Evolutionary conservation across 768 basidiomycete species (phyloP), one percentile per base, ranked within the genome.

Genomic region (Russula olivacea): DNA sequence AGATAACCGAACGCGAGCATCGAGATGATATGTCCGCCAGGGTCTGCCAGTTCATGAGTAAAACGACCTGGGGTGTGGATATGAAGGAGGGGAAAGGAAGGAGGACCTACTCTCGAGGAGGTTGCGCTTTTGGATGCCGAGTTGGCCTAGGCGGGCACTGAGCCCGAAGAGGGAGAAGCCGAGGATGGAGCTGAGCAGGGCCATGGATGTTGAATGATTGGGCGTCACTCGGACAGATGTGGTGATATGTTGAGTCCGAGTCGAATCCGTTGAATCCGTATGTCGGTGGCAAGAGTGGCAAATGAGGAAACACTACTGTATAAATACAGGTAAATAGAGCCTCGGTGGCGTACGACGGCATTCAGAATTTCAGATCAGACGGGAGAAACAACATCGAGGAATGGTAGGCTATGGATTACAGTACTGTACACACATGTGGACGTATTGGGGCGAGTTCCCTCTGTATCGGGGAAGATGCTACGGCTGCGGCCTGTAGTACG

Each of bases 91-190:
- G 4, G 5, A 19, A 28, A 7, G 11, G 25, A 32, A 11, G 55
- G n/a, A 54, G 32, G 9, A 48, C 92, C 73, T 71, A 95, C 93
- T 91, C 51, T 85, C 81, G 74, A 89, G 83, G 63, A 94, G 80
- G 71, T 86, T 85, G 70, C 88, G 80, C 72, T 81, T 86, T 74
- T 92, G 88, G 70, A 97, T 88, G 58, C 87, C 88, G 25, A 97
- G 84, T 76, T 95, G 93, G 69, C 90, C 91, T 64, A 93, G 79
- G 63, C 94, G 82, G 21, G 87, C 85, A 23, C 86, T 86, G 62
- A 97, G 86, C 48, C 93, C 93, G 71, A 93, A 87, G 61, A 81
- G 74, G 3, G 90, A 88, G 75, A 91, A 91, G 47, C 90, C 89
- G 71, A 91, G 73, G 65, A 92, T 75, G 71, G 83, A 89, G 55